Evolutionary conservation across 257 asterid species (phyloP).

Genomic region (Handroanthus guayacan): DNA sequence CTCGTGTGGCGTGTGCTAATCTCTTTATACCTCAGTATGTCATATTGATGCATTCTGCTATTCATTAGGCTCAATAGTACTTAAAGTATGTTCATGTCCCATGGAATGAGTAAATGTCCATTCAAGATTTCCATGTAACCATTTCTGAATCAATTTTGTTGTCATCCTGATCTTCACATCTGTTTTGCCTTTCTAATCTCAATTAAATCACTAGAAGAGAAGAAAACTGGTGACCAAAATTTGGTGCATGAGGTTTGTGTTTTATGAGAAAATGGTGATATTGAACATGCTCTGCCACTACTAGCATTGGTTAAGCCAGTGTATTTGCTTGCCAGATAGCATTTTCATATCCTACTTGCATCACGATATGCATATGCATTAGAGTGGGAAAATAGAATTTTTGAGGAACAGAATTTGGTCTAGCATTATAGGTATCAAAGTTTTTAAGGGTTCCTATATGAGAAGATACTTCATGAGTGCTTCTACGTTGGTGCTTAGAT

Average conservation of each 20-base stretch:
- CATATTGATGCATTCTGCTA: background rate
- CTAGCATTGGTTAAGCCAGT: background rate
- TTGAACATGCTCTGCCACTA: background rate
- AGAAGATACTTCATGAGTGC: conserved; percentile 10
- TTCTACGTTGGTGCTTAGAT: background rate
- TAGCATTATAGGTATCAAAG: background rate
- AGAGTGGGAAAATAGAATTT: background rate
- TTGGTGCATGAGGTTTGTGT: conserved; percentile 1
- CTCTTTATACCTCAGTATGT: background rate
- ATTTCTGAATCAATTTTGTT: background rate
- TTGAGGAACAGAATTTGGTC: background rate
- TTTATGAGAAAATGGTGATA: conserved; percentile 1
- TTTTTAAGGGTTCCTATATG: conserved; percentile 10
- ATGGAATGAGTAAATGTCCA: background rate
- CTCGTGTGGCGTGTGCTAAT: background rate
- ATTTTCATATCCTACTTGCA: background rate
- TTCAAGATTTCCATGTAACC: background rate
- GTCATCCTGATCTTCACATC: conserved; percentile 1
- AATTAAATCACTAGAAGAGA: background rate
- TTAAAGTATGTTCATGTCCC: background rate
- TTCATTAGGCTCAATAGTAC: conserved; percentile 15
- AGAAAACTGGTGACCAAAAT: background rate
- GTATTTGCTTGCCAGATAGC: background rate
- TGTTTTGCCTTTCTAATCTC: conserved; percentile 1
- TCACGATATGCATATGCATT: background rate